Evolutionary conservation across 1,284 basidiomycete species (phyloP), one percentile per base, ranked within the genome.

Genomic region (Termitomyces sp.): DNA sequence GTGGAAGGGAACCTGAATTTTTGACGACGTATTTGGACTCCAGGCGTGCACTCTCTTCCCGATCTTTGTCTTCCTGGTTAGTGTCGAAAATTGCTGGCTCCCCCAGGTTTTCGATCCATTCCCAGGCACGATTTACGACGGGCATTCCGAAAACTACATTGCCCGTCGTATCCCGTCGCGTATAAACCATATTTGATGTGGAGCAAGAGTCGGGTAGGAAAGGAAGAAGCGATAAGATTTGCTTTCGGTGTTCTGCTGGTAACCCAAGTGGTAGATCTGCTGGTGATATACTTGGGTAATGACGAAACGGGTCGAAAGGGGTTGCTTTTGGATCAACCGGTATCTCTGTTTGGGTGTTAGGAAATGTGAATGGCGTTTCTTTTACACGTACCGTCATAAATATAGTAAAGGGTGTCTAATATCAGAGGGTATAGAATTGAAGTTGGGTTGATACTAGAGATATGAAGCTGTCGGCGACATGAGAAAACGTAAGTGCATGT

Each of bases 31-130:
- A 69, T 58, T 65, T 72, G 15, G 64, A 65, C 46, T 69, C 67
- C 36, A 69, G 56, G 9, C 64, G 64, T 42, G 67, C 66, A 39
- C 69, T 73, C 48, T 76, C 75, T 38, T 76, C 73, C 24, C 63
- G 65, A 10, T 73, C 70, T 34, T 67, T 64, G 30, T 76, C 72
- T 33, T 73, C 75, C 40, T 73, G 76, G 52, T 70, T 72, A 3
- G 67, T 54, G 39, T 80, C 78, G 13, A 69, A 58, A 10, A 63
- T 56, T 3, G 71, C 62, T 2, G 77, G 74, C 56, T 90, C 88
- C 2, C 87, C 87, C 1, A 91, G 66, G 65, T 86, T 82, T 66
- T 91, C 90, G 6, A 84, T 80, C 90, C 89, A 92, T 67, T 92
- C 90, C 89, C 89, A 92, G 12, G 90, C 88, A 41, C 83, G 78